These are phyloP conservation scores for Hanseniaspora sp. DNA, from an alignment of 1,139 yeast genomes.

Conservation along the genomic window DNA sequence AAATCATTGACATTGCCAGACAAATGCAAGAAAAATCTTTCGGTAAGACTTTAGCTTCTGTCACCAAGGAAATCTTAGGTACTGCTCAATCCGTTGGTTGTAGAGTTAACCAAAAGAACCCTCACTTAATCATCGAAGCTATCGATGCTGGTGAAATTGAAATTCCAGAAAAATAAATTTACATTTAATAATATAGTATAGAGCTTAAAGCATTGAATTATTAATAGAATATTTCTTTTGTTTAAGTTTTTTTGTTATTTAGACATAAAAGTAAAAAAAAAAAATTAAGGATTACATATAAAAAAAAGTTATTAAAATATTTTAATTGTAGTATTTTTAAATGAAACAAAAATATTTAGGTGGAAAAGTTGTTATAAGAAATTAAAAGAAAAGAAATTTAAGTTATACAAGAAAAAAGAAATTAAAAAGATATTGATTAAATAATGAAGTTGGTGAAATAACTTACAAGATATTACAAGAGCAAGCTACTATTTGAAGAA, in stretches of 20 bases:
- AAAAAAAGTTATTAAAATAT: neutral
- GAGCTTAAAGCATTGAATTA: neutral
- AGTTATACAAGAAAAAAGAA: no score
- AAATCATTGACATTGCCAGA: slow-evolving; percentile 95
- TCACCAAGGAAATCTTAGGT: slow-evolving; percentile 97
- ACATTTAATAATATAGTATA: neutral
- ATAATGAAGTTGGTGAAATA: no score
- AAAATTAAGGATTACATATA: slow-evolving; percentile 12
- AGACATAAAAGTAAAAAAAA: slow-evolving; percentile 4
- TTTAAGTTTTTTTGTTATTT: slow-evolving; percentile 6
- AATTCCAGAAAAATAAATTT: slow-evolving; percentile 71
- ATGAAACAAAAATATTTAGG: neutral
- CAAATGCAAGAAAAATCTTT: slow-evolving; percentile 94
- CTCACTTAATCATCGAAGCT: slow-evolving; percentile 97
- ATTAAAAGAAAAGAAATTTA: no score
- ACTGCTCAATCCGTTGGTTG: slow-evolving; percentile 99
- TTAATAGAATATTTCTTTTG: neutral
- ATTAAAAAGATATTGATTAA: no score
- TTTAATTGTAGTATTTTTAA: neutral
- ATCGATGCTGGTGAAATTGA: slow-evolving; percentile 97
- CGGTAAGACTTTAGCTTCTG: slow-evolving; percentile 95
- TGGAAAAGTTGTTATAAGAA: neutral
- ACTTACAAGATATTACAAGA: no score
- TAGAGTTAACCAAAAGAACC: slow-evolving; percentile 98
- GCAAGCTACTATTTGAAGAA: no score